Base-by-base conservation (phyloP, 192 early-diverging fungal species). In the Radiomyces spectabilis region DNA sequence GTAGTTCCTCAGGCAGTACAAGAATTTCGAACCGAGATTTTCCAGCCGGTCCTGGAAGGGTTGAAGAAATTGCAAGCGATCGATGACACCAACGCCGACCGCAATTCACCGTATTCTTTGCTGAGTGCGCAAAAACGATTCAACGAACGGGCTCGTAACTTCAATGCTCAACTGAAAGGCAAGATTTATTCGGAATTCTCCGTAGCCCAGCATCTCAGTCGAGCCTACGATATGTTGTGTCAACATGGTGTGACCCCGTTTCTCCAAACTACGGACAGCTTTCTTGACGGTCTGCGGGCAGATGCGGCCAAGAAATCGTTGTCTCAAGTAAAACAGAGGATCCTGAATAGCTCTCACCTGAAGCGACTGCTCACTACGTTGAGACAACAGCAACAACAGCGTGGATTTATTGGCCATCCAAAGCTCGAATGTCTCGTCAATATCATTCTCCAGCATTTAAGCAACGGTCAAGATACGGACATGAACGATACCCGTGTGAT, bases 341-440 rank as follows among this genome's bases (percentile, higher is more conserved):
- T 84, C 40, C 45, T 65, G 15, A 53, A 69, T 3, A 49, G 66
- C 29, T 56, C 57, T 19, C 65, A 63, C 4, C 65, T 81, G 16
- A 48, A 49, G 3, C 41, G 41, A 4, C 54, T 85, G 29, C 46
- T 85, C 43, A 62, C 62, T 4, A 27, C 47, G 13, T 51, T 82
- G 21, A 38, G 71, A 8, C 8, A 32, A n/a, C 47, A 67, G 47
- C 41, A 76, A n/a, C 54, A 51, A 4, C 61, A 60, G 2, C 63
- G 73, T 0, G 57, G 41, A 8, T 83, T 80, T 48, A 37, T 82
- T 22, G 79, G 83, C 6, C 94, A 97, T 69, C 92, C 92, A 5
- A 97, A 97, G 65, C 57, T 94, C 6, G 82, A 85, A 33, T 59
- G 72, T 13, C 65, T 94, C 24, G 62, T 87, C 5, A 55, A 68